Evolutionary conservation across 345 rosid genomes (phyloP).

Genomic region (Eutrema japonicum): DNA sequence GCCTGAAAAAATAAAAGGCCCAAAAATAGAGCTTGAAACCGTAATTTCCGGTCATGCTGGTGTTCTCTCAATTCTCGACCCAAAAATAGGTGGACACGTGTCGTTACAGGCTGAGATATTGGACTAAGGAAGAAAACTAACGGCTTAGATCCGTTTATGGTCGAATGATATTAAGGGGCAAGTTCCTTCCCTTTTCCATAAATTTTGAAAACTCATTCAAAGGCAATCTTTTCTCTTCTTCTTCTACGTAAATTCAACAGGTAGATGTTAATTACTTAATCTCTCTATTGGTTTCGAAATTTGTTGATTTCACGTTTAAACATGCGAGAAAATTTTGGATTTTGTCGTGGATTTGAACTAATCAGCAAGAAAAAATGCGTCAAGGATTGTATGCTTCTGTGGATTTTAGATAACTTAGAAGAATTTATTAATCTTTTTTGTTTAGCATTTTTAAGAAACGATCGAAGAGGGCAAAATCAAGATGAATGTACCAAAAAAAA

Average conservation of each 20-base stretch:
- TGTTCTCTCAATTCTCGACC: slow-evolving; percentile 1
- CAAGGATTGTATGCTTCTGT: neutral
- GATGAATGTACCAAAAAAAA: neutral
- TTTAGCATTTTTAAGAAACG: neutral
- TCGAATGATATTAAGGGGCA: slow-evolving; percentile 33
- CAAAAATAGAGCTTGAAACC: slow-evolving; percentile 13
- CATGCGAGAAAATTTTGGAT: neutral
- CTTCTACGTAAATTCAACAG: slow-evolving; percentile 29
- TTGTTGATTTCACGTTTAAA: no score
- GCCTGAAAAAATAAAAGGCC: neutral
- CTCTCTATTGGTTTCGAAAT: neutral
- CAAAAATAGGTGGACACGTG: slow-evolving; percentile 37
- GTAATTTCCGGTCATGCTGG: neutral
- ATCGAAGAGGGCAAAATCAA: neutral
- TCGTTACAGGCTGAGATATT: slow-evolving; percentile 29
- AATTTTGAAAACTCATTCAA: slow-evolving; percentile 27
- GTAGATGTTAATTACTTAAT: slow-evolving; percentile 17
- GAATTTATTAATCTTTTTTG: neutral
- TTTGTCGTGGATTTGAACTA: neutral
- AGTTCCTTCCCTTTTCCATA: slow-evolving; percentile 23
- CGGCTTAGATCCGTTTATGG: slow-evolving; percentile 28
- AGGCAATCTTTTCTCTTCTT: slow-evolving; percentile 23
- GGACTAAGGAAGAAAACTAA: slow-evolving; percentile 30
- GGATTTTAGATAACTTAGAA: neutral
- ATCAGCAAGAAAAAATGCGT: neutral